Base-by-base conservation (phyloP, 345 rosid genomes). In the Melaleuca alternifolia region DNA sequence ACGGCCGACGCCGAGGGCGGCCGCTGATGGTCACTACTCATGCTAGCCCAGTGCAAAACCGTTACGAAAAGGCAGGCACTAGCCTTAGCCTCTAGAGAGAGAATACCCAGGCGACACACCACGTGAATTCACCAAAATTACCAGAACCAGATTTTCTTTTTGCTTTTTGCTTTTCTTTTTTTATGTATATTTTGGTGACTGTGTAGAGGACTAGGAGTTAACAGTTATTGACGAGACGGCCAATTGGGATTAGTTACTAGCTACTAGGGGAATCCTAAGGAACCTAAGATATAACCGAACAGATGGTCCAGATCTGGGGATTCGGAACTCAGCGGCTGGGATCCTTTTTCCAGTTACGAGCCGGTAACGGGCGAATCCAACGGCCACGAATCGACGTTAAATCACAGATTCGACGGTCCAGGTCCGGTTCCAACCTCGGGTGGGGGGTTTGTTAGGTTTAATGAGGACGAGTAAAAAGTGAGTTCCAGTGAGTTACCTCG, bases 281-380 rank as follows among this genome's bases (percentile, higher is more conserved):
- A 87, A 87, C 76, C 88, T 62, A 65, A 87, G 30, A 28, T 61
- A 28, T 61, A 87, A 84, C 89, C 54, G 87, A 79, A 54, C 53
- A n/a, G 53, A 54, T 87, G 87, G 87, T 79, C 62, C 86, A 56
- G 85, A 88, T 83, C 51, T 51, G 48, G 44, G 37, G 88, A 88
- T 88, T 86, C 84, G 48, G 84, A 88, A 86, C 88, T 87, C 84
- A 79, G 59, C 90, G 86, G 90, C 82, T 28, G 84, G 75, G 88
- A 88, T 86, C 54, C 54, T 15, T 56, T 53, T 54, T 51, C 28
- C 56, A 24, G 82, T 83, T 33, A 51, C 18, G 37, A 48, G 81
- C 48, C 81, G 81, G 48, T 71, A 10, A 71, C 44, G 16, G 26
- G 6, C 30, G 26, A 53, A 61, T 87, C 85, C 26, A 53, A 86